Base-by-base conservation (phyloP, 352 stramenopile species). In the Pythium volutum region DNA sequence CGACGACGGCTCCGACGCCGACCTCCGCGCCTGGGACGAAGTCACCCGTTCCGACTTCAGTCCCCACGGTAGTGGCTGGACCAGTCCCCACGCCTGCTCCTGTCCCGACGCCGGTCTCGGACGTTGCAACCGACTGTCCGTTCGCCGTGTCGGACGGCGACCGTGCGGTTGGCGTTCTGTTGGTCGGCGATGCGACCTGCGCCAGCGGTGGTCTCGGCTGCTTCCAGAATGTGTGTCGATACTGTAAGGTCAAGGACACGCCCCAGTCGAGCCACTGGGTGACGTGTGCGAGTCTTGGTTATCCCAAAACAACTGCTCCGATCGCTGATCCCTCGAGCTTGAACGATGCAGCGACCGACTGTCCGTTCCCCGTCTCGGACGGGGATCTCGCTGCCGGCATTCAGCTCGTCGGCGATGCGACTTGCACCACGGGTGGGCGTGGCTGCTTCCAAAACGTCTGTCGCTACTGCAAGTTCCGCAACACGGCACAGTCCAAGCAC, bases 391-490 rank as follows among this genome's bases (percentile, higher is more conserved):
- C 22, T 10, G 67, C 33, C 36, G 67, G 67, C 11, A 67, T 74
- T 23, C 20, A 50, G 15, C 29, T 69, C 14, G 38, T 71, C 16
- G 56, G 45, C 5, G 67, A 74, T 45, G 11, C 29, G 2, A 47
- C 22, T 7, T 75, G 68, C 33, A 43, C 49, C 29, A 45, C 9
- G 15, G 64, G 59, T 18, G 59, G 68, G 18, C 55, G 71, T 11
- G 68, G 64, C 29, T 75, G 68, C 51, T 66, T 67, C 33, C 22
- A 61, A 10, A 36, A 59, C 12, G 48, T 69, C 2, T 75, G 68
- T 18, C 64, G 62, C 20, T 67, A 64, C 29, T 74, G 62, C 57
- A 56, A 66, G 47, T 20, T 46, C 14, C 25, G 29, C 15, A 43
- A 25, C 9, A 53, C 46, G 25, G 16, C 16, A 5, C 25, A 53